Evolutionary conservation across 2,329 filamentous ascomycete genomes (phyloP), one percentile per base, ranked within the genome.

Genomic region (Neocatenulostroma microsporum): DNA sequence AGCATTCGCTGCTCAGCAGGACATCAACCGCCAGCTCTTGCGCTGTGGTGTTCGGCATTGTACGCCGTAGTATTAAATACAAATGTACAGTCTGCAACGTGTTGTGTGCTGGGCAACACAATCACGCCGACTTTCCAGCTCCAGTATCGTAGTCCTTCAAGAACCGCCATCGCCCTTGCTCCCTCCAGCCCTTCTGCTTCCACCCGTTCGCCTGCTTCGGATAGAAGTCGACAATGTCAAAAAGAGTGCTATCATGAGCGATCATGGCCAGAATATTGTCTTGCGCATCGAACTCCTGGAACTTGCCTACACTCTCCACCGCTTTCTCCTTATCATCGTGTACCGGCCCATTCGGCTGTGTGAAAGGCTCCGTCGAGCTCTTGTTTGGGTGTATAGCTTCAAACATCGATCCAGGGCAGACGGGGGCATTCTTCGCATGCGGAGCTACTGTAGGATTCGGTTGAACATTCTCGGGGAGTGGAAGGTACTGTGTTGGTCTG

Each of bases 131-230:
- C 14, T 34, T 21, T 30, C 25, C 18, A 2, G 20, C n/a, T 9
- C 37, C 23, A 7, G 39, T 41, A 21, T 44, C 39, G 23, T 70
- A 71, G 36, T 73, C 69, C 26, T 56, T 62, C 47, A 75, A 51
- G 48, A 74, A 76, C 31, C 56, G 52, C 72, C 71, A 76, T 21
- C 63, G 54, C 1, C 54, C 54, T 40, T 66, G 60, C 31, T 60
- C 48, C n/a, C 55, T 62, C 64, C 66, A 69, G 0, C 62, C 65
- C 45, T 70, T 67, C 37, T 57, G 44, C 39, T 55, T 50, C 54
- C 70, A 74, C 5, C 58, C 60, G 45, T 73, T 69, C 9, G 65
- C 62, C n/a, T 47, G 57, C 34, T 62, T 57, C 0, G 72, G 72
- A 45, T 71, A 76, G 40, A 73, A 66, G 5, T 70, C 66, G 1